Evolutionary conservation across 257 asterid genomes (phyloP), one percentile per base, ranked within the genome.

Genomic region (Nicotiana tomentosiformis): DNA sequence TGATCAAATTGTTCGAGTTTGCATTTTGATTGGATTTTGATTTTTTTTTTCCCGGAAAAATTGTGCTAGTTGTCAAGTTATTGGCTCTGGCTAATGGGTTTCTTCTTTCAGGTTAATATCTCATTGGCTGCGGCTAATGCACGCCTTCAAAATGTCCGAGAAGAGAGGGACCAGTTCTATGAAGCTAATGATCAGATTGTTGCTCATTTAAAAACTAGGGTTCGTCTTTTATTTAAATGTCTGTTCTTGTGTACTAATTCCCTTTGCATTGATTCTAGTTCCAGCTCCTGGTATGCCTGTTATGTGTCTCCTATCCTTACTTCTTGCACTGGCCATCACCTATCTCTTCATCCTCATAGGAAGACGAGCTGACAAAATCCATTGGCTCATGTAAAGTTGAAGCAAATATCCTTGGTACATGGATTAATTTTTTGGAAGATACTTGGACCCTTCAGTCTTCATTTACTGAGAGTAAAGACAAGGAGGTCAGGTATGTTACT

Each of bases 101-200:
- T 20, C 35, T 72, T 70, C 79, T 72, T 72, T 69, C 82, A 94
- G 99, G 98, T 96, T 83, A 94, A 94, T 88, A 90, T 80, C 87
- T 91, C 97, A 78, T 87, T 96, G 91, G 90, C 97, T 90, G 92
- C 97, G 66, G 95, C 90, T 78, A 90, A 89, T 89, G 93, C 92
- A 82, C 98, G 98, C 85, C 95, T 92, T 82, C 98, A 85, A 86
- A 94, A 93, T 81, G 94, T 81, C 84, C 89, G 76, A 78, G 99
- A 96, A 83, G 99, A 96, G 88, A 96, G 97, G 89, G 98, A 93
- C 84, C 98, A 96, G 81, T 96, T 96, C 88, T 96, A 91, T 84
- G 98, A 96, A 81, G 99, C 99, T 83, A 96, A 96, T 85, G 98
- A 94, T 88, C 96, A 94, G 85, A 89, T 96, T 88, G 96, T 96